Base-by-base conservation (phyloP, 2,329 filamentous ascomycete genomes). In the Aspergillus carbonarius region DNA sequence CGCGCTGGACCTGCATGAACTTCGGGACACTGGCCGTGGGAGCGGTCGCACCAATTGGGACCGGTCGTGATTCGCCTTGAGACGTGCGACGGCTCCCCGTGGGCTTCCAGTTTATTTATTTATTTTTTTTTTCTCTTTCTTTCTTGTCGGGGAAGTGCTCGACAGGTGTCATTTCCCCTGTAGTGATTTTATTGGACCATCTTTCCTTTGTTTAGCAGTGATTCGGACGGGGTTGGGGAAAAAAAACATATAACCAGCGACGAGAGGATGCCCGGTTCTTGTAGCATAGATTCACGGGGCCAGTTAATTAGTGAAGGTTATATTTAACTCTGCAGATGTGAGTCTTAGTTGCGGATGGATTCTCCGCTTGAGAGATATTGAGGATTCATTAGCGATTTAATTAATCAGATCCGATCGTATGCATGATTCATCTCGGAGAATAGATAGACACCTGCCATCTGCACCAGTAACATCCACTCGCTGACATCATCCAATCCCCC, bases 401-500 rank as follows among this genome's bases (percentile, higher is more conserved):
- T 47, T 42, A 48, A 30, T 47, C 40, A 12, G 30, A 32, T 32
- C 30, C 30, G 30, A 32, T 32, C 30, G 9, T 32, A 32, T 32
- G 30, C 30, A 32, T 10, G 30, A 32, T 32, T 9, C 30, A 32
- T 32, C 10, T 32, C 30, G 30, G 30, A 32, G 30, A 32, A 32
- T 32, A 32, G 30, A 32, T 32, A 32, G 30, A 42, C 17, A 42
- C 8, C 39, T 18, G 18, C 39, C 8, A 40, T 1, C 37, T 7
- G 25, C 35, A 17, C 23, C 35, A 10, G 25, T 2, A 32, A 32
- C 30, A 37, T 34, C 59, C 49, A 53, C 42, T 58, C 63, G 65
- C 67, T 70, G 68, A 70, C 68, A 70, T 71, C 69, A 71, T 69
- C 65, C 60, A 27, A 57, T 55, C 60, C 42, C 32, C 32, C 35